Base-by-base conservation (phyloP, 345 rosid genomes). In the Durio zibethinus region DNA sequence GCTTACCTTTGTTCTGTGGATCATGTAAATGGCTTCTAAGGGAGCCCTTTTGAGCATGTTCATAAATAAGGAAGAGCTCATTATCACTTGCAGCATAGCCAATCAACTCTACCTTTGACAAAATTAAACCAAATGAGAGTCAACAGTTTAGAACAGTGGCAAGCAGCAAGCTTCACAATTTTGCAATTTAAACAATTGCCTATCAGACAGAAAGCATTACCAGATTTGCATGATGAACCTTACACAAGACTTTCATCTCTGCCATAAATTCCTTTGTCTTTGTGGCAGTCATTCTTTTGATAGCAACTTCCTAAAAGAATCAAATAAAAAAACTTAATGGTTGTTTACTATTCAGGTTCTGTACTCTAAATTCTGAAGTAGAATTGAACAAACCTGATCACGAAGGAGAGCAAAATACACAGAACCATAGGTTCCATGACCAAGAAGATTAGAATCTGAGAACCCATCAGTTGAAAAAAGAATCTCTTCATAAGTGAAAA, bases 191-290 rank as follows among this genome's bases (percentile, higher is more conserved):
- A 47, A 77, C 8, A 73, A 61, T n/a, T 33, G 23, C 21, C 20
- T 21, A 76, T 52, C 73, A 59, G 52, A 53, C 65, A 48, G 42
- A 77, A 72, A 75, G 75, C 48, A 76, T 73, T 95, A 93, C 99
- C 96, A 96, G 91, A 88, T 93, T 96, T 67, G 96, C 80, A 84
- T 95, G 99, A 84, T 95, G 99, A 82, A 95, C 98, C 82, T 82
- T 95, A 91, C 99, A 92, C 80, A 95, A 80, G 73, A 95, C 92
- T 85, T 93, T 95, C 94, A 95, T 86, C 85, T 95, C 99, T n/a
- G 98, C 94, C 79, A 85, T 84, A 80, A 95, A 95, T 87, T 95
- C 98, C 87, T 88, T 93, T 33, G 97, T 89, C 74, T 95, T 95
- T 31, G 96, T 93, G 43, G 96, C 92, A 68, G 98, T 92, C 99